These are phyloP conservation scores for Cladophialophora carrionii DNA, from an alignment of 2,329 filamentous ascomycete species.

Conservation along the genomic window DNA sequence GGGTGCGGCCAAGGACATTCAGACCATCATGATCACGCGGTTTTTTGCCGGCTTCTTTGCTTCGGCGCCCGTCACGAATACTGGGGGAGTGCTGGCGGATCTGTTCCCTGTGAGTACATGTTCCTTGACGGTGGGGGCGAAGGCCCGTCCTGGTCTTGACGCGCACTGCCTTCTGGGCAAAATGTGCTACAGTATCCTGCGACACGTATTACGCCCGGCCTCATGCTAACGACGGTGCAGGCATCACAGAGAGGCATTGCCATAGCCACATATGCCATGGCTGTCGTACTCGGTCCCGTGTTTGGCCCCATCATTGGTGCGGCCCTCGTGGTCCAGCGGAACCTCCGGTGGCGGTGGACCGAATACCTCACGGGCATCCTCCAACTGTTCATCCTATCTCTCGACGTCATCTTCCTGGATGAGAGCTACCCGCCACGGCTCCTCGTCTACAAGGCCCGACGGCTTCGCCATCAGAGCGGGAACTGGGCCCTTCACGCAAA, in stretches of 20 bases:
- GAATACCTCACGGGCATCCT: slow-evolving; percentile 66
- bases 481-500: slow-evolving; percentile 51
- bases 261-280: slow-evolving; percentile 64
- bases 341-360: slow-evolving; percentile 67
- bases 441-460: slow-evolving; percentile 55
- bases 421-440: slow-evolving; percentile 62
- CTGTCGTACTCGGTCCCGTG: slow-evolving; percentile 47
- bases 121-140: background rate
- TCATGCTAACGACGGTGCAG: background rate
- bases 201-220: background rate
- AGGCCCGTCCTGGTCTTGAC: background rate
- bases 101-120: slow-evolving; percentile 53
- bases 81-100: slow-evolving; percentile 69
- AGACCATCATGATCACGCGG: slow-evolving; percentile 66
- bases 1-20: slow-evolving; percentile 66
- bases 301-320: slow-evolving; percentile 60
- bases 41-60: slow-evolving; percentile 53
- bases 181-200: background rate
- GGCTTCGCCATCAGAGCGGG: slow-evolving; percentile 55
- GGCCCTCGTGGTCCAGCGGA: slow-evolving; percentile 65
- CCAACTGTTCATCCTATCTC: slow-evolving; percentile 62
- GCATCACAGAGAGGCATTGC: slow-evolving; percentile 66
- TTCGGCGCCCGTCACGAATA: slow-evolving; percentile 68
- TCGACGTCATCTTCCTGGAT: slow-evolving; percentile 57
- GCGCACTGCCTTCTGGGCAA: too few relatives aligned